Conservation (phyloP, 1,284 basidiomycete species). For the Ustilago tritici region DNA sequence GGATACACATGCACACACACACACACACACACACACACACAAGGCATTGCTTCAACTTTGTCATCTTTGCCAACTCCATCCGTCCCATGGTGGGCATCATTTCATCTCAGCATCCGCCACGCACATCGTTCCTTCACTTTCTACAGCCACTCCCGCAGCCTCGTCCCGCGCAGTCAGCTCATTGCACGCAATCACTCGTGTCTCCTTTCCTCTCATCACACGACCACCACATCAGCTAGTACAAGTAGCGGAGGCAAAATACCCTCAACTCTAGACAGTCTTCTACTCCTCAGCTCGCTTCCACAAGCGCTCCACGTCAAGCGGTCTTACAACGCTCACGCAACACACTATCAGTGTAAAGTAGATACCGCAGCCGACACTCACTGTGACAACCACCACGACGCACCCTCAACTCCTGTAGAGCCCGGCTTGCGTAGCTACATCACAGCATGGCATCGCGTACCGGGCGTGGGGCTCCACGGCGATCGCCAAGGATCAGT, state of each 20-base stretch:
- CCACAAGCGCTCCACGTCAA: background rate
- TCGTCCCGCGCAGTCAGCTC: background rate
- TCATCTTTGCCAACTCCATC: slow-evolving; percentile 6
- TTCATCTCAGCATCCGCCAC: slow-evolving; percentile 5
- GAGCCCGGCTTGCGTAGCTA: background rate
- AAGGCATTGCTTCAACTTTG: background rate
- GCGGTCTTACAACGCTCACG: background rate
- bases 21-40: slow-evolving; percentile 6
- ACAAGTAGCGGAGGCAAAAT: background rate
- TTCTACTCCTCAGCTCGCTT: background rate
- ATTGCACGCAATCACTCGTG: background rate
- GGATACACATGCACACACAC: background rate
- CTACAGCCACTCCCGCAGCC: background rate
- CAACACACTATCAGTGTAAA: too few species aligned
- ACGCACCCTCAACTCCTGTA: background rate
- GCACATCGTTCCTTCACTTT: background rate
- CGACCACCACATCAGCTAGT: background rate
- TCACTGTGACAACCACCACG: too few species aligned
- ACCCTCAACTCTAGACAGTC: background rate
- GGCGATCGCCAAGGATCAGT: slow-evolving; percentile 31
- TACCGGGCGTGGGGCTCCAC: slow-evolving; percentile 8
- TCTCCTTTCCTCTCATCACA: background rate
- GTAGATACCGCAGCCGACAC: too few species aligned
- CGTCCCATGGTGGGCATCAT: background rate
- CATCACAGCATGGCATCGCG: slow-evolving; percentile 21